A percentile compares a stretch with the other conserved stretches of the same genome.
phyloP scores from a whole-genome alignment of 305 asterid genomes.

The Ruellia speciosa region DNA sequence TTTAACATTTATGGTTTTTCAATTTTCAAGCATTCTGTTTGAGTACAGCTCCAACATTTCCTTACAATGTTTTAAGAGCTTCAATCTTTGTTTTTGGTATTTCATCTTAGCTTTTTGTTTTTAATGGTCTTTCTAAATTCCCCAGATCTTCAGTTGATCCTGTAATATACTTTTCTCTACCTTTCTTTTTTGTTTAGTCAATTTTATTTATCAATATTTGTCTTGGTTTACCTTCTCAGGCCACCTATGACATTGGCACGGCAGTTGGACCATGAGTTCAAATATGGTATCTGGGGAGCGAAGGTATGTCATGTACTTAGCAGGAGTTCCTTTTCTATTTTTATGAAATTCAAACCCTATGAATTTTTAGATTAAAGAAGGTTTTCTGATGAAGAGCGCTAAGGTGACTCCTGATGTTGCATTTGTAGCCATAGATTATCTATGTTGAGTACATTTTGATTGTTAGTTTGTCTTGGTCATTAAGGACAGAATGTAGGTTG shows the following conservation, averaged over 20 bases:
- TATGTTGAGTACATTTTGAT: neutral
- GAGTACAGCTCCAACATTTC: too few relatives aligned
- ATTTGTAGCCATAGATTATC: neutral
- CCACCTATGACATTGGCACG: constrained; percentile 45
- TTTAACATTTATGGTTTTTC: too few relatives aligned
- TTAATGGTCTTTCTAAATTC: neutral
- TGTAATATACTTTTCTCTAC: constrained; percentile 1
- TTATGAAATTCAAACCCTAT: constrained; percentile 7
- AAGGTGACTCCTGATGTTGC: neutral
- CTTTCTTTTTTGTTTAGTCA: neutral
- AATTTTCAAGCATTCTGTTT: too few relatives aligned
- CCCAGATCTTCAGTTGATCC: too few relatives aligned
- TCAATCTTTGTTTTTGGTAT: too few relatives aligned
- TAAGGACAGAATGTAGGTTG: neutral
- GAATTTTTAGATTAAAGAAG: neutral
- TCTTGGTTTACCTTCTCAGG: constrained; percentile 30
- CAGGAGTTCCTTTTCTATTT: neutral
- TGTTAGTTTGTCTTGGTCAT: neutral
- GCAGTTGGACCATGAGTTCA: constrained; percentile 67
- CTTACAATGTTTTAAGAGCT: too few relatives aligned
- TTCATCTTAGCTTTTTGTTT: too few relatives aligned
- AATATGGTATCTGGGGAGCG: constrained; percentile 86
- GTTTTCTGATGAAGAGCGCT: neutral
- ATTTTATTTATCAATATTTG: neutral
- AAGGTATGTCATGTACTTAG: constrained; percentile 35